Conservation (phyloP, 192 early-diverging fungal species). For the Entrophospora sp. region DNA sequence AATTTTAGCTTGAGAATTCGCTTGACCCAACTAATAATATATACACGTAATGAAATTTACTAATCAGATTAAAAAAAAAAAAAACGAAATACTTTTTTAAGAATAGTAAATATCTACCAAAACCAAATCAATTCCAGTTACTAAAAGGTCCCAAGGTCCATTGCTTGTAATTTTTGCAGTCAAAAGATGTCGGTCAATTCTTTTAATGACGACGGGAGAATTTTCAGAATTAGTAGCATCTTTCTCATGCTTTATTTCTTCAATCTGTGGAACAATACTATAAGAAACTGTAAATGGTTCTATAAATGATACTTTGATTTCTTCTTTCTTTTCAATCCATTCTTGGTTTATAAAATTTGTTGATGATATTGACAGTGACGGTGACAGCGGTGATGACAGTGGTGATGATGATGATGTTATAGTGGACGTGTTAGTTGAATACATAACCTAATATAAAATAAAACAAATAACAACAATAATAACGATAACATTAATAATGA, state of each 20-base stretch:
- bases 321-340: slow-evolving; percentile 47
- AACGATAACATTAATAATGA: no score
- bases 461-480: no score
- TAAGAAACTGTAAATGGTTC: slow-evolving; percentile 45
- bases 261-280: no score
- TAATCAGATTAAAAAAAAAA: no score
- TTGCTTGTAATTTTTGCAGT: slow-evolving; percentile 27
- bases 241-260: slow-evolving; percentile 15
- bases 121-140: slow-evolving; percentile 36
- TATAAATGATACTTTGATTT: slow-evolving; percentile 42
- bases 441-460: slow-evolving; percentile 28
- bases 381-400: no score
- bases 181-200: slow-evolving; percentile 26
- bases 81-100: no score
- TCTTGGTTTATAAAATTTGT: slow-evolving; percentile 16
- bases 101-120: no score
- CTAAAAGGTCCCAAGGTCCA: slow-evolving; percentile 39
- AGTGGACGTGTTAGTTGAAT: no score
- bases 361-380: slow-evolving; percentile 20
- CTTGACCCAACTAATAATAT: no score
- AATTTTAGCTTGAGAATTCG: no score
- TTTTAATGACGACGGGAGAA: slow-evolving; percentile 19
- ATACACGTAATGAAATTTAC: no score
- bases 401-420: no score
- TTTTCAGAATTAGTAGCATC: not conserved